Percentiles rank a stretch among this genome's conserved stretches.
These are phyloP conservation scores for Colletotrichum truncatum DNA, from an alignment of 2,329 filamentous ascomycete genomes.

Conservation along the genomic window DNA sequence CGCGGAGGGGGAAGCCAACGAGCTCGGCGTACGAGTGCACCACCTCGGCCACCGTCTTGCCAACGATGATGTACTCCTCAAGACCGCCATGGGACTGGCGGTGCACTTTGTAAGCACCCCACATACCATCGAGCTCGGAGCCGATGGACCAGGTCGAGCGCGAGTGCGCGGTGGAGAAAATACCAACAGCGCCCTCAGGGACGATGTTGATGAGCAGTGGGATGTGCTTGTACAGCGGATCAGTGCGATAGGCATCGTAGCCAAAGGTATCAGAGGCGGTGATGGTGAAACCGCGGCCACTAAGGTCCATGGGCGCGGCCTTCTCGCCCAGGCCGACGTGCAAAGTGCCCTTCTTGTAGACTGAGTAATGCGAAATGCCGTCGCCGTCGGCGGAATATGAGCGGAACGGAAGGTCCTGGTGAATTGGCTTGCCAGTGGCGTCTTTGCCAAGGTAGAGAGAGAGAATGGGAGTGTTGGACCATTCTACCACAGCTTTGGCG, in stretches of 20 bases:
- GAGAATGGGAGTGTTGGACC: slow-evolving; percentile 61
- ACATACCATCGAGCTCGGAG: slow-evolving; percentile 79
- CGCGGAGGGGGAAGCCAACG: slow-evolving; percentile 73
- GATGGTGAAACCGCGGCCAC: slow-evolving; percentile 71
- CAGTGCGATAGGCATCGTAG: slow-evolving; percentile 75
- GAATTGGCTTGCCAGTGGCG: slow-evolving; percentile 60
- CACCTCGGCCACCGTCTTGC: slow-evolving; percentile 72
- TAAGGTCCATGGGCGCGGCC: slow-evolving; percentile 76
- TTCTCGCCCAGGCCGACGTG: slow-evolving; percentile 80
- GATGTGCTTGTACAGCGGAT: slow-evolving; percentile 81
- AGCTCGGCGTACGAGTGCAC: slow-evolving; percentile 73
- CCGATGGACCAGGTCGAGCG: slow-evolving; percentile 73
- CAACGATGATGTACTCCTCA: slow-evolving; percentile 76
- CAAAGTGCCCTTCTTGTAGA: slow-evolving; percentile 68
- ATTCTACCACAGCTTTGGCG: slow-evolving; percentile 63
- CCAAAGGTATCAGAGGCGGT: slow-evolving; percentile 78
- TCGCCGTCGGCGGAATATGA: slow-evolving; percentile 71
- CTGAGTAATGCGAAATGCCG: slow-evolving; percentile 72
- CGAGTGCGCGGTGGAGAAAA: slow-evolving; percentile 74
- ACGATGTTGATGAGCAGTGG: slow-evolving; percentile 76
- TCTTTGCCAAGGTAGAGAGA: slow-evolving; percentile 61
- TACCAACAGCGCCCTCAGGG: slow-evolving; percentile 69
- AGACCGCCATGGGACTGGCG: slow-evolving; percentile 77
- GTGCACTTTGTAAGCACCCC: slow-evolving; percentile 79
- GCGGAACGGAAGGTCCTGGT: slow-evolving; percentile 70